These are phyloP conservation scores for Avicennia marina DNA, from an alignment of 257 asterid genomes.

Conservation along the genomic window DNA sequence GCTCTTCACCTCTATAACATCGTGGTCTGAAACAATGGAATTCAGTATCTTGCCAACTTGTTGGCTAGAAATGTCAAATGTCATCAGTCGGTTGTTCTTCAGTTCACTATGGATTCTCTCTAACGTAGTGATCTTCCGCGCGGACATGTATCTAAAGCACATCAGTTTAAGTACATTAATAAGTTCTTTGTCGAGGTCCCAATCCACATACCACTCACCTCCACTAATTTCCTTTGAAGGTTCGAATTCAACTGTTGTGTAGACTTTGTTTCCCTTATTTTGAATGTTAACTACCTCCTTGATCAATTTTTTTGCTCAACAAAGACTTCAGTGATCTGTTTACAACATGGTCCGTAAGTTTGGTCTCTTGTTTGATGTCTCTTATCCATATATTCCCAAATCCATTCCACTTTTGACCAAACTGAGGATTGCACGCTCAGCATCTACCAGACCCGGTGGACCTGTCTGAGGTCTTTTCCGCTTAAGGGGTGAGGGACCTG, in stretches of 20 bases:
- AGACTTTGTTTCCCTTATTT: constrained; percentile 35
- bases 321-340: constrained; percentile 40
- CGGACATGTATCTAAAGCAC: constrained; percentile 22
- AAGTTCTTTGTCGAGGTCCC: constrained; percentile 44
- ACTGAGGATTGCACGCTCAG: constrained; percentile 38
- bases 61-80: constrained; percentile 22
- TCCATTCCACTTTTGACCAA: constrained; percentile 33
- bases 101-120: constrained; percentile 32
- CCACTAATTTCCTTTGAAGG: constrained; percentile 66
- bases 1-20: constrained; percentile 67
- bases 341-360: constrained; percentile 21
- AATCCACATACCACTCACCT: constrained; percentile 52
- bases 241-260: constrained; percentile 53
- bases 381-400: constrained; percentile 36
- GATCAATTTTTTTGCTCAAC: constrained; percentile 24
- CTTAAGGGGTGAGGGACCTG: constrained; percentile 24
- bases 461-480: constrained; percentile 42
- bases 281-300: constrained; percentile 48
- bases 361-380: constrained; percentile 39
- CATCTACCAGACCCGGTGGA: constrained; percentile 26
- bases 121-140: constrained; percentile 36
- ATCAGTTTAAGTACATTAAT: constrained; percentile 18
- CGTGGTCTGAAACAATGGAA: constrained; percentile 49
- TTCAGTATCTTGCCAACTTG: constrained; percentile 41
- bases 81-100: constrained; percentile 13